Base-by-base conservation (phyloP, 78 protist species). In the Reticulomyxa filosa region DNA sequence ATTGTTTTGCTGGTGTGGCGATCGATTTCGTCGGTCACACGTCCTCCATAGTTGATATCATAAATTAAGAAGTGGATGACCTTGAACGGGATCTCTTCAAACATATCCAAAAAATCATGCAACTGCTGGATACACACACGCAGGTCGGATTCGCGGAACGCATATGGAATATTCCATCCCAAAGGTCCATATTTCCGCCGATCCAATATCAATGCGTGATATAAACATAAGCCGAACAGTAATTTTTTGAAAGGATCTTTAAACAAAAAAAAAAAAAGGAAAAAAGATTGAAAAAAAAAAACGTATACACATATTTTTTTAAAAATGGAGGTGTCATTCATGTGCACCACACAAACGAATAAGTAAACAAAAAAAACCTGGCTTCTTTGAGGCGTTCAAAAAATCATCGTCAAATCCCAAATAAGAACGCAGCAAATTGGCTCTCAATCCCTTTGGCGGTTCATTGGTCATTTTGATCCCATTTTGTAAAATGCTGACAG, bases 21-120 rank as follows among this genome's bases (percentile, higher is more conserved):
- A 69, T 89, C 96, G 73, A 69, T 57, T 63, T 77, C 86, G 66
- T 89, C 96, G 7, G 96, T 86, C 38, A 89, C 85, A 10, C 90
- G 61, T 1, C 96, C 96, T 3, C 96, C 96, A 69, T 86, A 89
- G 55, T 72, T 79, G 50, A 42, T 75, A 37, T 69, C 63, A 26
- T 64, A 69, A 5, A 61, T 6, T 10, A 79, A 76, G 38, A 74
- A 69, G 26, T 74, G 35, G 20, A 79, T 72, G 6, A 57, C 73
- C 5, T 63, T 30, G 46, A 57, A 70, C 25, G 81, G 81, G 29
- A 76, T 57, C 32, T 50, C 62, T 8, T 27, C 62, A 32, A 34
- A 26, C 35, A 27, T 57, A 11, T 69, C 74, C 38, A 84, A 34
- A 53, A 53, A 55, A 33, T 7, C 7, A 20, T 32, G 22, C n/a